Evolutionary conservation across 2,329 filamentous ascomycete genomes (phyloP).

Genomic region (Microdochium bolleyi): DNA sequence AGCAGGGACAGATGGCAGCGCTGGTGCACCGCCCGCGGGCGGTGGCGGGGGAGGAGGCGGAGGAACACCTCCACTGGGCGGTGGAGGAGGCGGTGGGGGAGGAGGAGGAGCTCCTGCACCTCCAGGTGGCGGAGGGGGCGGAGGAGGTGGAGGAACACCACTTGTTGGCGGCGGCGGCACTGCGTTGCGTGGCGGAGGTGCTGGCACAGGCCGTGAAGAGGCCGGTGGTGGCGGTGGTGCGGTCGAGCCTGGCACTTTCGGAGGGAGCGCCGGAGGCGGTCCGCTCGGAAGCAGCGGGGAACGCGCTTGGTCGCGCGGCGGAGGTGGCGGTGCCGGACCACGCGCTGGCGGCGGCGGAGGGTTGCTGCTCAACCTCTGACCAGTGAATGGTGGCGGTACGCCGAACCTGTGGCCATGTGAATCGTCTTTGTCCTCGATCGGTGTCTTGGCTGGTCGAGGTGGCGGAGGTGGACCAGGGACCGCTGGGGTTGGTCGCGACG

Average conservation of each 20-base stretch:
- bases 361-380: conserved; percentile 48
- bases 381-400: conserved; percentile 73
- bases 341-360: conserved; percentile 71
- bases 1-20: conserved; percentile 30
- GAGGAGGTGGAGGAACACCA: conserved; percentile 6
- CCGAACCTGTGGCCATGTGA: conserved; percentile 51
- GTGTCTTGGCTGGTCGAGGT: conserved; percentile 60
- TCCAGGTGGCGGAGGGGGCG: not conserved
- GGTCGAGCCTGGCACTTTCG: conserved; percentile 34
- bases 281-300: conserved; percentile 22
- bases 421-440: conserved; percentile 58
- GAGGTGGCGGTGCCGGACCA: conserved; percentile 64
- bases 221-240: conserved; percentile 21
- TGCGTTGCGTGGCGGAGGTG: conserved; percentile 7
- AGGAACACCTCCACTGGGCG: conserved; percentile 8
- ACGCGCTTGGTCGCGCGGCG: conserved; percentile 38
- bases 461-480: conserved; percentile 59
- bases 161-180: conserved; percentile 4
- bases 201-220: conserved; percentile 13
- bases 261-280: conserved; percentile 35
- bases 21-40: conserved; percentile 40
- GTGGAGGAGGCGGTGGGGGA: conserved; percentile 9
- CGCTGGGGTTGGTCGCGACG: conserved; percentile 29
- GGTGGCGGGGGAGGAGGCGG: conserved; percentile 25
- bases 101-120: conserved; percentile 4